Evolutionary conservation across 1,284 basidiomycete species (phyloP), one percentile per base, ranked within the genome.

Genomic region (Malassezia vespertilionis): DNA sequence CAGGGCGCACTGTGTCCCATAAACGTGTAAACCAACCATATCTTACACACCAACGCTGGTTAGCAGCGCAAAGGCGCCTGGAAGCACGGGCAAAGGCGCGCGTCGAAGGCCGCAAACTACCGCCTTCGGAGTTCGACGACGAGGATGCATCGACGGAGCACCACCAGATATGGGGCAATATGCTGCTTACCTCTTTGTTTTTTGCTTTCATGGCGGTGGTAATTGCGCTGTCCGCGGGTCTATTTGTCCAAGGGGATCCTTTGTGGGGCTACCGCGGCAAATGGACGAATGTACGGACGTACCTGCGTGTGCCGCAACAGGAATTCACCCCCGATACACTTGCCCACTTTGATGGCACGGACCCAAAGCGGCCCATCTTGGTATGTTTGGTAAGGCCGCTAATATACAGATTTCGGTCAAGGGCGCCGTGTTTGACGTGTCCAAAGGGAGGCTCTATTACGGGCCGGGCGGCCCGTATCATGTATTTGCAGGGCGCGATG

Each of bases 391-490:
- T 18, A 2, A 4, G 20, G 33, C 22, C 5, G n/a, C 20, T 8
- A 24, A 21, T 8, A 3, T 17, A 18, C 24, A 47, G 47, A 46
- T 64, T 20, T 49, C 58, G 18, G 84, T 96, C 64, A 83, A 88
- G 65, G 86, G 87, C 15, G 82, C 85, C 44, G 88, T 97, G 2
- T 96, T 82, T 74, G 90, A 97, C 66, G 91, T 97, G 33, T 80
- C 81, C 27, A 73, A 74, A 33, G 80, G 80, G 58, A 77, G 81
- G 38, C 75, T 78, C 48, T 80, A 85, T n/a, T 96, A 96, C 71
- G 86, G 88, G 1, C 60, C 61, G 0, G 61, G 63, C 11, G 62
- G 65, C 12, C 51, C 53, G 23, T 70, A 70, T 36, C 44, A 53
- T 18, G 61, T 69, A 46, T 69, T 70, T 38, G 58, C 63, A 22